A percentile compares a stretch with the other conserved stretches of the same genome.
phyloP scores from a whole-genome alignment of 78 protist species.

The Diacronema lutheri region DNA sequence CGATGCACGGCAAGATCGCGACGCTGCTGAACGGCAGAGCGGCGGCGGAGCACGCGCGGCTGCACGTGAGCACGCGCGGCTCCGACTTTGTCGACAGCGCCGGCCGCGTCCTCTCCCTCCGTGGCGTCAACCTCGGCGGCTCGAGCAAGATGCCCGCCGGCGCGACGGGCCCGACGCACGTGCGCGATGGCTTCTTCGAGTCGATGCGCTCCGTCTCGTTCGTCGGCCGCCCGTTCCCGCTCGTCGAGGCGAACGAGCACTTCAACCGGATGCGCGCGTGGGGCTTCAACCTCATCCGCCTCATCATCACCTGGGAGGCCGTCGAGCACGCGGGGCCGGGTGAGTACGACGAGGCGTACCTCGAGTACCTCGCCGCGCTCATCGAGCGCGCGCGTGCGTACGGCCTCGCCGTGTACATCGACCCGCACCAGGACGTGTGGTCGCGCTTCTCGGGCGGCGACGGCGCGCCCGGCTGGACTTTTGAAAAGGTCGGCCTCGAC shows the following conservation, averaged over 20 bases:
- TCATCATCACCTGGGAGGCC: slow-evolving; percentile 45
- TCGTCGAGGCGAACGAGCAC: slow-evolving; percentile 30
- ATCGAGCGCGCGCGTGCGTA: background rate
- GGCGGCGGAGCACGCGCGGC: too few relatives aligned
- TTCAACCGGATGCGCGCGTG: background rate
- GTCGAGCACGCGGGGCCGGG: slow-evolving; percentile 37
- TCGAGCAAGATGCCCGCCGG: too few relatives aligned
- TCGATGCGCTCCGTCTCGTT: background rate
- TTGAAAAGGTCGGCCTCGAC: too few relatives aligned
- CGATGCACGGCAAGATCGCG: too few relatives aligned
- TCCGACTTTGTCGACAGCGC: too few relatives aligned
- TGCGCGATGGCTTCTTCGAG: too few relatives aligned
- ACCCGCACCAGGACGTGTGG: slow-evolving; percentile 51
- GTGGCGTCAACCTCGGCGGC: too few relatives aligned
- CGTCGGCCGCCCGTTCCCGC: slow-evolving; percentile 16
- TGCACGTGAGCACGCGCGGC: too few relatives aligned
- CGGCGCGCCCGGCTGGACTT: too few relatives aligned
- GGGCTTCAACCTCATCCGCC: slow-evolving; percentile 9
- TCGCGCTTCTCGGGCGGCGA: slow-evolving; percentile 17
- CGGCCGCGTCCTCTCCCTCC: too few relatives aligned
- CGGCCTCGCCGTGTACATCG: slow-evolving; percentile 4
- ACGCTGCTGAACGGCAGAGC: too few relatives aligned
- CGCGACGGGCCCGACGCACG: too few relatives aligned
- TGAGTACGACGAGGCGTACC: slow-evolving; percentile 23
- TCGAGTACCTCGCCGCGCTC: background rate